A percentile compares a stretch with the other conserved stretches of the same genome.
phyloP scores from a whole-genome alignment of 768 basidiomycete species.

The Mycena floridula region DNA sequence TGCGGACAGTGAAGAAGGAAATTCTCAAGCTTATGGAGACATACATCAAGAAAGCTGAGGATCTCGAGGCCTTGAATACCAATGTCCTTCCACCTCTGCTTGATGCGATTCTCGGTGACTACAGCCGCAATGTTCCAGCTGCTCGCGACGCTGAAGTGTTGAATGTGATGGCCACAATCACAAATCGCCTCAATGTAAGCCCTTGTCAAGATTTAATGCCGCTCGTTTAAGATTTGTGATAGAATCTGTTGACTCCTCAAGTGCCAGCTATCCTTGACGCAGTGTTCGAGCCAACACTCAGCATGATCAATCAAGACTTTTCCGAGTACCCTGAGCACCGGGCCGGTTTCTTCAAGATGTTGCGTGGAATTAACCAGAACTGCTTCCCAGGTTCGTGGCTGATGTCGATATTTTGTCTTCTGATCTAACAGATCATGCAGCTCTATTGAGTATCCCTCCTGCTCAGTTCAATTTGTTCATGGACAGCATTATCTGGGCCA shows the following conservation, averaged over 20 bases:
- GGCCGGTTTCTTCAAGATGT: slow-evolving; percentile 92
- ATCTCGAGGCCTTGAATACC: slow-evolving; percentile 85
- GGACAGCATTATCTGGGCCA: slow-evolving; percentile 99
- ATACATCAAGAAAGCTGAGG: slow-evolving; percentile 95
- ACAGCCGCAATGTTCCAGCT: slow-evolving; percentile 87
- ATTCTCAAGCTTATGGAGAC: slow-evolving; percentile 96
- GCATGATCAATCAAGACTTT: slow-evolving; percentile 99
- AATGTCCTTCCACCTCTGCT: slow-evolving; percentile 93
- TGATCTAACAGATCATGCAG: slow-evolving; percentile 29
- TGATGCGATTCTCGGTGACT: slow-evolving; percentile 97
- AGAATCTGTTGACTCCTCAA: slow-evolving; percentile 88
- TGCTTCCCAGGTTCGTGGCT: slow-evolving; percentile 86
- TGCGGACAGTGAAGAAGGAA: slow-evolving; percentile 98
- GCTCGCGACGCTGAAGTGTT: slow-evolving; percentile 96
- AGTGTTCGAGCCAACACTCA: slow-evolving; percentile 93
- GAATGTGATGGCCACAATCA: slow-evolving; percentile 96
- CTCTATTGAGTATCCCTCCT: slow-evolving; percentile 82
- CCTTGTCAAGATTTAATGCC: no score
- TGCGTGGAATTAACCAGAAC: slow-evolving; percentile 85
- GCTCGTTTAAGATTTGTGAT: no score
- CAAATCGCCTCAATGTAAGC: slow-evolving; percentile 79
- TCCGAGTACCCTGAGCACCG: slow-evolving; percentile 98
- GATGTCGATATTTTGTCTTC: background rate
- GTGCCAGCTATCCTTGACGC: slow-evolving; percentile 93
- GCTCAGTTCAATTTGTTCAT: slow-evolving; percentile 95